Evolutionary conservation across 352 stramenopile species (phyloP).

Genomic region (Pythium scleroteichum): DNA sequence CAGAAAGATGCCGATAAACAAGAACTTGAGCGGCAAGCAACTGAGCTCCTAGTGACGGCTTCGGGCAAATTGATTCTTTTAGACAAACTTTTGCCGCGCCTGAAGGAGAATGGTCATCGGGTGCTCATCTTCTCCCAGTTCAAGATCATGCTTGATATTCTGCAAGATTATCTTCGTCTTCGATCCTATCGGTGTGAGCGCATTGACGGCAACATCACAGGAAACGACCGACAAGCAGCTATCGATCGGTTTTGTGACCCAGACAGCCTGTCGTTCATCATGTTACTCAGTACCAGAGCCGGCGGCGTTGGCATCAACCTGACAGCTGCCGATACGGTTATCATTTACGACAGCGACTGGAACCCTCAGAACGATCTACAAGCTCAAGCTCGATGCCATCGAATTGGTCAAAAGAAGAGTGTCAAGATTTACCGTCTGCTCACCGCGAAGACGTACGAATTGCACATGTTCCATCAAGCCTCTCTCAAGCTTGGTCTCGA

Average conservation of each 20-base stretch:
- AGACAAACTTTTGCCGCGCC: conserved; percentile 97
- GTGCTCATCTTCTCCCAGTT: conserved; percentile 99
- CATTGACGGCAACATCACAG: conserved; percentile 99
- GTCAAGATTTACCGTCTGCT: conserved; percentile 94
- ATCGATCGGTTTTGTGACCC: conserved; percentile 91
- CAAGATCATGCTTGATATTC: conserved; percentile 99
- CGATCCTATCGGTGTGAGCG: conserved; percentile 94
- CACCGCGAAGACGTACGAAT: conserved; percentile 91
- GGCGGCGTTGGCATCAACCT: conserved; percentile 99
- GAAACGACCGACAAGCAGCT: conserved; percentile 93
- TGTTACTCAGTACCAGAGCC: conserved; percentile 98
- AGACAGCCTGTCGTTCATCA: conserved; percentile 89
- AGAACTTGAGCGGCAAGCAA: conserved; percentile 60
- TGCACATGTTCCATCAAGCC: conserved; percentile 93
- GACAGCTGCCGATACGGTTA: conserved; percentile 85
- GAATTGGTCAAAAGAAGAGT: conserved; percentile 93
- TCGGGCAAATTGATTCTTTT: conserved; percentile 99
- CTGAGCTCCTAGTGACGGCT: conserved; percentile 91
- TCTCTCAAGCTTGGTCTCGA: conserved; percentile 92
- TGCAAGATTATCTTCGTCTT: conserved; percentile 97
- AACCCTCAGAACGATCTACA: conserved; percentile 97
- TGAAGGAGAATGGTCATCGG: conserved; percentile 95
- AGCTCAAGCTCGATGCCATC: conserved; percentile 90
- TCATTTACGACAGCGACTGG: conserved; percentile 99
- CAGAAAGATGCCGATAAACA: conserved; percentile 51